Evolutionary conservation across 139 green algal genomes (phyloP), one percentile per base, ranked within the genome.

Genomic region (Coelastrella sp.): DNA sequence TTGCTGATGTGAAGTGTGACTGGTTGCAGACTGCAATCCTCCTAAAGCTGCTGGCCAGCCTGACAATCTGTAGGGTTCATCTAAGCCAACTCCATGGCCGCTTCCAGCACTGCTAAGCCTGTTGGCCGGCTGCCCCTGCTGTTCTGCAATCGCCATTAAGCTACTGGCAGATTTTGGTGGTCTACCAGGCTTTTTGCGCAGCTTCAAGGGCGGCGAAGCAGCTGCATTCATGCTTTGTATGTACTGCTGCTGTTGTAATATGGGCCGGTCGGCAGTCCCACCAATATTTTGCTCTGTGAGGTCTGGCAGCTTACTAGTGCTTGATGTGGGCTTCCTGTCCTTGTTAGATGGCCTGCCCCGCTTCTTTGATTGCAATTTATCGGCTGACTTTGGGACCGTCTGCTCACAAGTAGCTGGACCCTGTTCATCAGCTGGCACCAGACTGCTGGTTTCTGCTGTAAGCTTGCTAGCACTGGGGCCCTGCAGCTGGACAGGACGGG

Each of bases 101-200:
- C 22, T 68, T 81, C 81, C 59, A 11, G 35, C 11, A 27, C 81
- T 86, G 81, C 81, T 74, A 14, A 74, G 58, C 12, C 81, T 65
- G 59, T n/a, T 58, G 22, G 17, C 81, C 8, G 11, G 59, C 81
- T 58, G 59, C 24, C 20, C 58, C 81, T 56, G 81, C 81, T 75
- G 58, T 6, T 85, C 79, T 74, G 58, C 25, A 61, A 59, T 20
- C 12, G 59, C 22, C 66, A 66, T 24, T 9, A 22, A 20, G 58
- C 17, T 86, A 22, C n/a, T 86, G 8, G 58, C 59, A 73, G 59
- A 70, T 70, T 86, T 86, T 7, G 81, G 81, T 20, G 81, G 81
- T 66, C 81, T 49, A 27, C 81, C 81, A 58, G 59, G 22, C 58
- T 86, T 86, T 27, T 61, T 86, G 12, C 81, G 81, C 81, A 75